phyloP scores from a whole-genome alignment of 78 protist genomes.

The Planoprotostelium fungivorum region DNA sequence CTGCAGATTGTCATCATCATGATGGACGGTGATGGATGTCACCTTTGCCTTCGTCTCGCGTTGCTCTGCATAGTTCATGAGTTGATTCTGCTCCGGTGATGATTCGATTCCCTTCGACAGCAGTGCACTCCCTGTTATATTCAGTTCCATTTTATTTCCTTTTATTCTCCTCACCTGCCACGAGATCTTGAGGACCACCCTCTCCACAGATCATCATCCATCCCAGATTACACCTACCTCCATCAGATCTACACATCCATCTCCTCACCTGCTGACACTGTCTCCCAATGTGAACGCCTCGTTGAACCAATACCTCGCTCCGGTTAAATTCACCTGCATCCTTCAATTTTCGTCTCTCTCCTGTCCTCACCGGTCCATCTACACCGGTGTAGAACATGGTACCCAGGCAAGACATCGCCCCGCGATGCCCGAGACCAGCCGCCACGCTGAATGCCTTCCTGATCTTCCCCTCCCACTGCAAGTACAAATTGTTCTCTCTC shows the following conservation, averaged over 20 bases:
- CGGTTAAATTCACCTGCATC: neutral
- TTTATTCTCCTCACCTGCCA: too few species aligned
- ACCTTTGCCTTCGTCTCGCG: neutral
- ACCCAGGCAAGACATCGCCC: neutral
- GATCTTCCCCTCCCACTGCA: neutral
- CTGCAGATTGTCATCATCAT: too few species aligned
- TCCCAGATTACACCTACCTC: neutral
- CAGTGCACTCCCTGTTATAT: neutral
- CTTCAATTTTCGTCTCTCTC: too few species aligned
- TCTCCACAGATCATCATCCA: neutral
- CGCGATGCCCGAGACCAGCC: neutral
- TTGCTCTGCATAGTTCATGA: neutral
- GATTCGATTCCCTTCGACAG: neutral
- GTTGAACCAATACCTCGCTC: neutral
- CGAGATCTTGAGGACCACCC: neutral
- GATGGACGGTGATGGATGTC: too few species aligned
- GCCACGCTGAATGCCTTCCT: neutral
- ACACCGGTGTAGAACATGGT: neutral
- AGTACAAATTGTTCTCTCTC: neutral
- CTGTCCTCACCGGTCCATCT: too few species aligned
- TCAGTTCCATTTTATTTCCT: too few species aligned
- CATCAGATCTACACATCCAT: neutral
- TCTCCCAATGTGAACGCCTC: neutral
- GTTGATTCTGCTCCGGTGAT: neutral
- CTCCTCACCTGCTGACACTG: neutral